These are phyloP conservation scores for Detonula confervacea DNA, from an alignment of 352 stramenopile genomes.

Conservation along the genomic window DNA sequence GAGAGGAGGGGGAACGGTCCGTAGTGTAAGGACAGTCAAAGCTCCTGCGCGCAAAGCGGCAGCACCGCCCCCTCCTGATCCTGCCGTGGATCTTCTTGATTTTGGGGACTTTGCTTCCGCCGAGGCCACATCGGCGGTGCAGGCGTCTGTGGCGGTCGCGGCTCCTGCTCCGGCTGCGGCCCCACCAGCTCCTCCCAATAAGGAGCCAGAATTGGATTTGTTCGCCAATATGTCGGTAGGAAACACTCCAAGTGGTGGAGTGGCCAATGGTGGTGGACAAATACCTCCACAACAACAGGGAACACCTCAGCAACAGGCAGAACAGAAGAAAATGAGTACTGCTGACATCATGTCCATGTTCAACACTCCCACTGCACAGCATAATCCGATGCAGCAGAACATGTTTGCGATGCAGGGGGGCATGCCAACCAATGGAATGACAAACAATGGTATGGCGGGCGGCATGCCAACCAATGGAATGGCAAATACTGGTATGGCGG, in stretches of 20 bases:
- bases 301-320: constrained; percentile 3
- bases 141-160: constrained; percentile 11
- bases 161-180: constrained; percentile 5
- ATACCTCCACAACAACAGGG: neutral
- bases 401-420: constrained; percentile 33
- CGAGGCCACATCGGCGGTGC: constrained; percentile 38
- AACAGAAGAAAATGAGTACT: constrained; percentile 47
- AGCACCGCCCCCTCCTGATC: constrained; percentile 25
- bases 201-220: constrained; percentile 45
- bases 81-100: constrained; percentile 73
- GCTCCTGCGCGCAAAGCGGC: too few species aligned
- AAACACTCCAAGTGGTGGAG: constrained; percentile 11
- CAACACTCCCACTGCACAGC: constrained; percentile 26
- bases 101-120: constrained; percentile 66
- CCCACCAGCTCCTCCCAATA: constrained; percentile 5
- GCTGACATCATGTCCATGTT: constrained; percentile 65
- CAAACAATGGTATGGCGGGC: constrained; percentile 22
- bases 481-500: constrained; percentile 28
- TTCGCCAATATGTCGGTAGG: constrained; percentile 54
- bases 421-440: too few species aligned
- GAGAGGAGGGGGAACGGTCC: constrained; percentile 1
- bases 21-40: constrained; percentile 30
- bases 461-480: too few species aligned
- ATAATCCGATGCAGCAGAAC: constrained; percentile 33
- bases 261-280: constrained; percentile 10